phyloP scores from a whole-genome alignment of 495 filamentous ascomycete species.

The Xylaria sp. region DNA sequence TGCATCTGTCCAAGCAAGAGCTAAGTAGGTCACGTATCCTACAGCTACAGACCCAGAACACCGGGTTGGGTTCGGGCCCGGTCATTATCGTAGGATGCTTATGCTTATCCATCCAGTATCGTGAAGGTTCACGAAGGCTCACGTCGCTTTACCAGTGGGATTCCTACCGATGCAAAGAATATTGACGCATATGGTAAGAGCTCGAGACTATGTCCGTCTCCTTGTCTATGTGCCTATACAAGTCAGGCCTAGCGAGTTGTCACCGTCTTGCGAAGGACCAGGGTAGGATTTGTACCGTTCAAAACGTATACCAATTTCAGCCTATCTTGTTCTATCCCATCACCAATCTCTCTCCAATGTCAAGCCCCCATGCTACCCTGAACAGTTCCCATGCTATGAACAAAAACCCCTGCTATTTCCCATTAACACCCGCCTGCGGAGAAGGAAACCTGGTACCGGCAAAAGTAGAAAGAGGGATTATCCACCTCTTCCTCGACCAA shows the following conservation, averaged over 20 bases:
- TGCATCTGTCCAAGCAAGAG: constrained; percentile 1
- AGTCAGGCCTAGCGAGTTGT: background rate
- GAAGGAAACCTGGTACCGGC: constrained; percentile 22
- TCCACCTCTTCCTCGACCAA: background rate
- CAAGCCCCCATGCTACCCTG: background rate
- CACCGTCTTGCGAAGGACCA: background rate
- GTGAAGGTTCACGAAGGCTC: background rate
- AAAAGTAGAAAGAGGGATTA: constrained; percentile 12
- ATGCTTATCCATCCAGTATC: background rate
- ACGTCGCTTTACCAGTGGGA: background rate
- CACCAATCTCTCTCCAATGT: background rate
- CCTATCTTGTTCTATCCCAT: constrained; percentile 20
- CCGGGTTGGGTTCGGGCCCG: background rate
- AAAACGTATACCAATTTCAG: constrained; percentile 14
- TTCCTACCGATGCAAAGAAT: background rate
- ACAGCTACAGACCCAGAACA: background rate
- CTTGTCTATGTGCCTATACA: background rate
- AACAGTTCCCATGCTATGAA: background rate
- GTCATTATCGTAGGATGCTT: background rate
- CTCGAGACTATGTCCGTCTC: background rate
- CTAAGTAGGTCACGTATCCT: constrained; percentile 7
- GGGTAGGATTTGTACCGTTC: background rate
- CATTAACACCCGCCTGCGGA: constrained; percentile 19
- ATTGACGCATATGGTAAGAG: background rate
- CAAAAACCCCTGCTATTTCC: constrained; percentile 12